A percentile compares a stretch with the other conserved stretches of the same genome.
Conservation (phyloP, 2,329 filamentous ascomycete genomes). For the Colletotrichum sp. region DNA sequence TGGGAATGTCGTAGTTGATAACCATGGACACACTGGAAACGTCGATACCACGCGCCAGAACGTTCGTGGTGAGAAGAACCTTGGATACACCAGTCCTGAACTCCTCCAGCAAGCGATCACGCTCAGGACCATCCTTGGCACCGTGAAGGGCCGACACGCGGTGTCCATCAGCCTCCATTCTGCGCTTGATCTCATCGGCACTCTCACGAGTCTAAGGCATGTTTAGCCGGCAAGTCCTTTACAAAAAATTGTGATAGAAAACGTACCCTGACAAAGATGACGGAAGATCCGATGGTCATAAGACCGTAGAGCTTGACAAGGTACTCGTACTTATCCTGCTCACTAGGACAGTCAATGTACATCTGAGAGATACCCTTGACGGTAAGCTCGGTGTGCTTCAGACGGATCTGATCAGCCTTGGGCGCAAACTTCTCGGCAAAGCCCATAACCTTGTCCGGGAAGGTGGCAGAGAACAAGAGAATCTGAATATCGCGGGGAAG, state of each 20-base stretch:
- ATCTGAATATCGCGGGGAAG: slow-evolving; percentile 81
- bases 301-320: slow-evolving; percentile 93
- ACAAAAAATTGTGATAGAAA: not conserved
- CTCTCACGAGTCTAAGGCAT: slow-evolving; percentile 76
- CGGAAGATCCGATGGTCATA: slow-evolving; percentile 95
- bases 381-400: slow-evolving; percentile 90
- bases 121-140: slow-evolving; percentile 81
- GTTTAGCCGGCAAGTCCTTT: not conserved
- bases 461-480: slow-evolving; percentile 93
- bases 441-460: slow-evolving; percentile 82
- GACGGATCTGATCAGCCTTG: slow-evolving; percentile 82
- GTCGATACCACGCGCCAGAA: slow-evolving; percentile 94
- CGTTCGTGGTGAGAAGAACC: slow-evolving; percentile 97
- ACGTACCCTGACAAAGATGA: slow-evolving; percentile 92
- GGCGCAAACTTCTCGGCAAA: slow-evolving; percentile 89
- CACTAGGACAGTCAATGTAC: slow-evolving; percentile 89
- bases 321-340: slow-evolving; percentile 84
- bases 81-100: slow-evolving; percentile 90
- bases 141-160: slow-evolving; percentile 90
- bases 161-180: slow-evolving; percentile 89
- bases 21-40: slow-evolving; percentile 93
- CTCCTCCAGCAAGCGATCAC: slow-evolving; percentile 83
- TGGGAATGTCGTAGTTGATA: slow-evolving; percentile 92
- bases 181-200: slow-evolving; percentile 81
- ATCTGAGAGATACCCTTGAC: slow-evolving; percentile 98